Base-by-base conservation (phyloP, 768 basidiomycete species). In the Tylopilus vinaceipallidus region DNA sequence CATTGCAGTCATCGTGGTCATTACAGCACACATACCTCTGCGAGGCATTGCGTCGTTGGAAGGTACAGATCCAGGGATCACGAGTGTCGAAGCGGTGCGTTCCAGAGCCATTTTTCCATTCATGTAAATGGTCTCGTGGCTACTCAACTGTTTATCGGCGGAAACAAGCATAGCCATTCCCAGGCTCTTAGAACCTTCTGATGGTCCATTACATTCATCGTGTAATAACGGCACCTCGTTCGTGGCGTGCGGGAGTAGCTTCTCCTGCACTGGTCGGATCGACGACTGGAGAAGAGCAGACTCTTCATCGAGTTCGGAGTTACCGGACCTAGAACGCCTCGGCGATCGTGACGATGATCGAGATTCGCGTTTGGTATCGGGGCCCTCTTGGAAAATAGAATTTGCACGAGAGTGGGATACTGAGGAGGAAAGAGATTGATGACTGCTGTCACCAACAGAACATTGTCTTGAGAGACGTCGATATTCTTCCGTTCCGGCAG, bases 291-390 rank as follows among this genome's bases (percentile, higher is more conserved):
- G 55, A 50, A 60, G 52, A 52, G 47, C 4, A 41, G 54, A 50
- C 44, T 53, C 59, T 45, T 58, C 56, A 36, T 50, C 59, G 35
- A 29, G 49, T 42, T 59, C 57, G 57, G 66, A 68, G 53, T 64
- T 58, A 57, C 53, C 59, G 57, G 66, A 53, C 57, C 52, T 59
- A 47, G 50, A 55, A 29, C 19, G 45, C 29, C 48, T 51, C 45
- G 83, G 83, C n/a, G 82, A 83, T 41, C 77, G 77, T 53, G 81
- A 82, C 32, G 69, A 67, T 34, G 78, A 78, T 56, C 77, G 72
- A 43, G 75, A 74, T 59, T 68, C 68, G 42, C 63, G 51, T 41
- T 65, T 71, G 55, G 71, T 69, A 45, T 59, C 61, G 39, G 61
- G 60, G 35, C 58, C 64, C 36, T 68, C 68, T 37, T 54, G 60